Evolutionary conservation across 1,284 basidiomycete genomes (phyloP), one percentile per base, ranked within the genome.

Genomic region (Fistulinella cinereoalba): DNA sequence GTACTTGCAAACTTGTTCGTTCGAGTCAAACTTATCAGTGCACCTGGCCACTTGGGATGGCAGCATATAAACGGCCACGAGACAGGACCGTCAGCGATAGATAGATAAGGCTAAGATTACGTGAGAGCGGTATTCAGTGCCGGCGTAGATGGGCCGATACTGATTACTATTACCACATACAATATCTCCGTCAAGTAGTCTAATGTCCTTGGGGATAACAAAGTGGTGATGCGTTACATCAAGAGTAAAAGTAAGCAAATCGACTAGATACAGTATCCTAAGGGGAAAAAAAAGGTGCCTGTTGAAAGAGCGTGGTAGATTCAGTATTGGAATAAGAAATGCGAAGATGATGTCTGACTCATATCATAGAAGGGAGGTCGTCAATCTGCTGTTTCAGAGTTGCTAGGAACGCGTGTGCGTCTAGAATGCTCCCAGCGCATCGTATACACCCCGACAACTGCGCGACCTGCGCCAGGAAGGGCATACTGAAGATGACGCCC

Each of bases 361-460:
- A 79, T 47, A 83, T 74, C 25, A 77, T 81, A 22, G 71, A 70
- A 12, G 82, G 78, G 44, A 88, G 65, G 3, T 71, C 73, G 52
- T 86, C 83, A 42, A 88, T 84, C 41, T 64, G 66, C 47, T 61
- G 65, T 70, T 77, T 82, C 59, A 88, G 57, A 41, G 67, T 55
- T 48, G 73, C 64, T 47, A 88, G 62, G 57, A 79, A 82, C 48
- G 65, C 69, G 61, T 77, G 75, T 16, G 81, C 76, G 43, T 79
- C 76, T 36, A 85, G 62, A 25, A 87, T 72, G 62, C 81, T 85
- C 33, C 74, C 77, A 22, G 79, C 69, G 63, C 85, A 88, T 22
- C 80, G 69, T 46, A 71, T 59, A 56, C 83, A 85, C 7, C 75
- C 79, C 2, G 71, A 64, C 43, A 66, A 70, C 47, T 65, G 68